phyloP scores from a whole-genome alignment of 2,329 filamentous ascomycete species.

The Sarocladium kiliense region DNA sequence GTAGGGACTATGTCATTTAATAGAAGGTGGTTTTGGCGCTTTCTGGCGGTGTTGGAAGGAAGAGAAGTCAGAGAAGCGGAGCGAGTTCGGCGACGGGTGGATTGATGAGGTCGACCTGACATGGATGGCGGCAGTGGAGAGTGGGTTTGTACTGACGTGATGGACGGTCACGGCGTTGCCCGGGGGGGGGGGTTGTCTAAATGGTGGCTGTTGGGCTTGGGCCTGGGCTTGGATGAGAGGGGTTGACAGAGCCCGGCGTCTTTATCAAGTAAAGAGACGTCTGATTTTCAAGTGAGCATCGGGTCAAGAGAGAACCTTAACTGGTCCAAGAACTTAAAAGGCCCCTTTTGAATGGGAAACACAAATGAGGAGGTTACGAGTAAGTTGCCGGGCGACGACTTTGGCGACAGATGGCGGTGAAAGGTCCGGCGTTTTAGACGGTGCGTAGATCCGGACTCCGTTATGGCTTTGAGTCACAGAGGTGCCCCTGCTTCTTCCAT shows the following conservation, averaged over 20 bases:
- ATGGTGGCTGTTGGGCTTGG: background rate
- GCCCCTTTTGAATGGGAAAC: no score
- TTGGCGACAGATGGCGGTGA: no score
- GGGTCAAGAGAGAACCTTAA: no score
- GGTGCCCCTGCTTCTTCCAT: no score
- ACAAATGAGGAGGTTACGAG: no score
- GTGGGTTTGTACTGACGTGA: slow-evolving; percentile 7
- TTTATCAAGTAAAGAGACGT: background rate
- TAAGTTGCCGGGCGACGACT: no score
- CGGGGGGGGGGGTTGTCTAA: background rate
- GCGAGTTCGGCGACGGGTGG: slow-evolving; percentile 22
- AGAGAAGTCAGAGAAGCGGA: slow-evolving; percentile 3
- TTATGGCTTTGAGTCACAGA: no score
- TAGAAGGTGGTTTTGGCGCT: background rate
- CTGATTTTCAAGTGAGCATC: no score
- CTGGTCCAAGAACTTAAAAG: no score
- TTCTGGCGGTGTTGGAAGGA: background rate
- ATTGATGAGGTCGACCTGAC: slow-evolving; percentile 13
- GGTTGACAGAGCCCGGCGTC: background rate
- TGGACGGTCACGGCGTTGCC: background rate
- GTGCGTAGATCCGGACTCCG: no score
- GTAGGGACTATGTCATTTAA: background rate
- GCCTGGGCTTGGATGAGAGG: background rate
- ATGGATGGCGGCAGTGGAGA: background rate
- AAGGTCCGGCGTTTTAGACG: no score